A percentile compares a stretch with the other conserved stretches of the same genome.
phyloP scores from a whole-genome alignment of 108 stramenopile species.

The Cyclotella kingstonii region DNA sequence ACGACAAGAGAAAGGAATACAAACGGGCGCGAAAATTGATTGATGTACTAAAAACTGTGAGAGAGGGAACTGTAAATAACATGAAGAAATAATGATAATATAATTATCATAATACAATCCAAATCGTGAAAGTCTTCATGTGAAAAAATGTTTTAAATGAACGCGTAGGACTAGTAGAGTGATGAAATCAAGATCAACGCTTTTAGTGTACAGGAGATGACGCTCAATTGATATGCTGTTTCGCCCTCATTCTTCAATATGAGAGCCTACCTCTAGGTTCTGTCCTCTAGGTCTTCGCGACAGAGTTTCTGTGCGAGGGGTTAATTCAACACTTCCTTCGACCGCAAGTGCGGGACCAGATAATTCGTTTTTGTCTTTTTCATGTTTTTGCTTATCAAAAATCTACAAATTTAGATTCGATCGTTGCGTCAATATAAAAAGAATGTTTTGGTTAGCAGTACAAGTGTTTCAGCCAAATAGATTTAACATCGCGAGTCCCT shows the following conservation, averaged over 20 bases:
- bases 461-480: not conserved
- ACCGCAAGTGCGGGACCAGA: not conserved
- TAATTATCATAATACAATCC: not conserved
- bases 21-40: constrained; percentile 74
- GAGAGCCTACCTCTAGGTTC: not conserved
- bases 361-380: constrained; percentile 45
- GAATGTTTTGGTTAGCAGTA: too few relatives aligned
- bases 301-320: constrained; percentile 13
- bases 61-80: constrained; percentile 15
- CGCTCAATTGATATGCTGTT: not conserved
- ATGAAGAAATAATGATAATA: not conserved
- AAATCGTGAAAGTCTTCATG: too few relatives aligned
- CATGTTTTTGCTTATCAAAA: constrained; percentile 68
- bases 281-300: constrained; percentile 29
- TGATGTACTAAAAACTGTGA: constrained; percentile 42
- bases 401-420: constrained; percentile 20
- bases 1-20: constrained; percentile 83
- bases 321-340: constrained; percentile 22
- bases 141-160: too few relatives aligned
- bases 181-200: too few relatives aligned
- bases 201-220: too few relatives aligned
- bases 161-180: too few relatives aligned
- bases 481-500: not conserved
- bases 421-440: too few relatives aligned
- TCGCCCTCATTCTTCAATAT: constrained; percentile 38